Percentiles rank a stretch among this genome's conserved stretches.
Conservation (phyloP, 345 rosid genomes). For the Citrus hindsii region DNA sequence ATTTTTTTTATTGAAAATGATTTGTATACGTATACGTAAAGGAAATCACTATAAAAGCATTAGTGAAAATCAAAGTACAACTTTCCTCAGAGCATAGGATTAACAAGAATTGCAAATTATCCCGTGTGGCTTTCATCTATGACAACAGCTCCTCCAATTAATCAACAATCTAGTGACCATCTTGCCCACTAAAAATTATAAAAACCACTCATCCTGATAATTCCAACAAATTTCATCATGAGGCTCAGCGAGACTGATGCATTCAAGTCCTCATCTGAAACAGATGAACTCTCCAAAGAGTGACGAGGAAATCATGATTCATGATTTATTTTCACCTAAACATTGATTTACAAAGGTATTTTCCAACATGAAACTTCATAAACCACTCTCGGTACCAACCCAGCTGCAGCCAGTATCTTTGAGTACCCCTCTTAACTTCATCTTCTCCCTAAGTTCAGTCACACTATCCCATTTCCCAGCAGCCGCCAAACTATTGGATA, state of each 20-base stretch:
- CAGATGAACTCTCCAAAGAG: background rate
- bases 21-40: background rate
- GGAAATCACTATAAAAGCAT: background rate
- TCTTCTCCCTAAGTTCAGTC: constrained; percentile 58
- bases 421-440: constrained; percentile 63
- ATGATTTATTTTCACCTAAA: background rate
- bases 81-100: background rate
- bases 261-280: background rate
- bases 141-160: background rate
- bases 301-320: background rate
- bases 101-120: background rate
- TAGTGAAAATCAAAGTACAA: background rate
- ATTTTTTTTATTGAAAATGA: background rate
- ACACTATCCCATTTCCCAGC: constrained; percentile 82
- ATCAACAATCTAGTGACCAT: background rate
- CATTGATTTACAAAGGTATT: background rate
- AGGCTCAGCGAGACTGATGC: background rate
- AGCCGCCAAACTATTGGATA: constrained; percentile 81
- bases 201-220: background rate
- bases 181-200: background rate
- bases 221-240: background rate
- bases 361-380: constrained; percentile 12
- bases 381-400: constrained; percentile 44
- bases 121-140: background rate
- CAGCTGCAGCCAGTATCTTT: constrained; percentile 74